Conservation (phyloP, 768 basidiomycete species). For the Trametes cinnabarina region DNA sequence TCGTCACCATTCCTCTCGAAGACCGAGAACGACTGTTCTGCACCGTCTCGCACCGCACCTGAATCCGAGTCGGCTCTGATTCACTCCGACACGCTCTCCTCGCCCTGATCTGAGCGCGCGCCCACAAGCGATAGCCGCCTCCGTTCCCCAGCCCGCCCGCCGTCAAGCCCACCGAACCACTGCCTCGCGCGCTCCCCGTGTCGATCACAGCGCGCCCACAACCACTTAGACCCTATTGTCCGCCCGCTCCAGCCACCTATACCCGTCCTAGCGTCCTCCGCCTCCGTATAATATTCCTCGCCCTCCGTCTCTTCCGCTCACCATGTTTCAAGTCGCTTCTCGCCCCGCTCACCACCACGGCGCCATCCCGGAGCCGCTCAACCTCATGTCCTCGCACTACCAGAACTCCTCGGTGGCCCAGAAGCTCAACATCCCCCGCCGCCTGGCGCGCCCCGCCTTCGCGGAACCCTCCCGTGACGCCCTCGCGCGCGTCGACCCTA, state of each 20-base stretch:
- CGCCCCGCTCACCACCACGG: slow-evolving; percentile 26
- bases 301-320: too few species aligned
- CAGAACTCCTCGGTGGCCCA: slow-evolving; percentile 13
- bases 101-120: background rate
- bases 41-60: slow-evolving; percentile 3
- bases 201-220: slow-evolving; percentile 19
- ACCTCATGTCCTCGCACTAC: slow-evolving; percentile 23
- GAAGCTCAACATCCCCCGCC: slow-evolving; percentile 72
- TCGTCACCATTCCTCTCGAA: background rate
- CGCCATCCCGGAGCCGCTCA: slow-evolving; percentile 21
- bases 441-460: slow-evolving; percentile 63
- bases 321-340: slow-evolving; percentile 32
- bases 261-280: slow-evolving; percentile 17
- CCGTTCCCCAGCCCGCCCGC: background rate
- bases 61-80: background rate
- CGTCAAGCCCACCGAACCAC: background rate
- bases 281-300: background rate
- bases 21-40: too few species aligned
- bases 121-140: background rate
- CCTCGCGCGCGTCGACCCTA: slow-evolving; percentile 52
- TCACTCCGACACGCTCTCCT: background rate
- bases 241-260: slow-evolving; percentile 8
- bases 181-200: slow-evolving; percentile 19
- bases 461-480: slow-evolving; percentile 59
- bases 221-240: slow-evolving; percentile 17